Base-by-base conservation (phyloP, 2,329 filamentous ascomycete genomes). In the Alternaria dauci region DNA sequence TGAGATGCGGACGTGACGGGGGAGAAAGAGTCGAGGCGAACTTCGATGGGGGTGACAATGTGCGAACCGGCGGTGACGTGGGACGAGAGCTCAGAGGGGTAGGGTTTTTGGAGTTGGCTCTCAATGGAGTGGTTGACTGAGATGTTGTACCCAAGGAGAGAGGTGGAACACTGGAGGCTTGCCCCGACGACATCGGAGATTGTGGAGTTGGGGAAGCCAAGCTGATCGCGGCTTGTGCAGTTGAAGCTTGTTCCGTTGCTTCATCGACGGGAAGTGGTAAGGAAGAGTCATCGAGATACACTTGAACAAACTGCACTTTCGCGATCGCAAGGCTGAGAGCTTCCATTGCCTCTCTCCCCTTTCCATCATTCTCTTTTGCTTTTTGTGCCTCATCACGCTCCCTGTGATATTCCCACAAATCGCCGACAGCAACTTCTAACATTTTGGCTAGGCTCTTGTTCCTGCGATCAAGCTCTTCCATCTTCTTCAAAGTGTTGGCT, bases 381-480 rank as follows among this genome's bases (percentile, higher is more conserved):
- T 71, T 74, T 16, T 66, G 61, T 23, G 69, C 66, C 47, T 77
- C 79, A 62, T 83, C 85, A 34, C 86, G 83, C 59, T 76, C 81
- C 38, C 82, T 80, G 38, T 89, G 88, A 51, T 89, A 80, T 1
- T 84, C 80, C 80, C 87, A 89, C 1, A 94, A 82, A 48, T 86
- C 86, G 1, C 83, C 79, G 23, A 92, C 84, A 1, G 89, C 88
- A 62, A 88, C 86, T 54, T 89, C 87, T 9, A 94, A 84, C 84
- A 94, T 87, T 30, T 81, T 79, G 1, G 90, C 89, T 18, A 94
- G 78, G 60, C 88, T 85, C 65, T 83, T 84, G 68, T 93, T 93
- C 47, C 91, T 85, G 52, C 79, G 81, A 69, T 93, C 89, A 63
- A 92, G 79, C 6, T 65, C 69, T 54, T 72, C 72, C n/a, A 78